Conservation (phyloP, 2,329 filamentous ascomycete genomes). For the Diaporthe sp. region DNA sequence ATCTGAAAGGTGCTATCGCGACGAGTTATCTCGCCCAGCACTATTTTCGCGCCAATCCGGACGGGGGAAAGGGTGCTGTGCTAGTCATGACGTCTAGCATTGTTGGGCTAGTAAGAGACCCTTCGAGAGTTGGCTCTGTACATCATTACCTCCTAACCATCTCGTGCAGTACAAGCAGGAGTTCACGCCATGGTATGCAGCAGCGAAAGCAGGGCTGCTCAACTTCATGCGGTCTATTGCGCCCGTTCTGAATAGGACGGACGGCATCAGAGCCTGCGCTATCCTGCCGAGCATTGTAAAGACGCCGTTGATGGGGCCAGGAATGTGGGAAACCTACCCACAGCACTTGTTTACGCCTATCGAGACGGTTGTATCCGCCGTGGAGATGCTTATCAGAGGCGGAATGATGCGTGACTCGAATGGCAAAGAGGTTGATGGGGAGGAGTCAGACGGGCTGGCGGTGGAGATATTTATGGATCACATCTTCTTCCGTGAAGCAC, state of each 20-base stretch:
- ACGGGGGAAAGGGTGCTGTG: background rate
- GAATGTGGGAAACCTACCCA: slow-evolving; percentile 14
- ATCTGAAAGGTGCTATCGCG: slow-evolving; percentile 3
- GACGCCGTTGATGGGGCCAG: slow-evolving; percentile 4
- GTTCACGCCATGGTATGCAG: slow-evolving; percentile 5
- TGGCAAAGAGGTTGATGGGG: background rate
- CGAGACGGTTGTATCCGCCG: background rate
- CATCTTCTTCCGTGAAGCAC: slow-evolving; percentile 10
- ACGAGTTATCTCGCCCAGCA: background rate
- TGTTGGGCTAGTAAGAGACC: background rate
- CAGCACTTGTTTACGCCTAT: slow-evolving; percentile 7
- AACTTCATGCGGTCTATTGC: slow-evolving; percentile 16
- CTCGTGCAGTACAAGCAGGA: background rate
- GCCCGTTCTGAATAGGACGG: background rate
- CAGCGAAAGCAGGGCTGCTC: background rate
- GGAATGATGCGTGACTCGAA: background rate
- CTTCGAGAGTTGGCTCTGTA: fast-evolving
- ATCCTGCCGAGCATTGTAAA: slow-evolving; percentile 14
- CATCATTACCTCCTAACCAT: background rate
- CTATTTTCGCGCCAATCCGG: background rate
- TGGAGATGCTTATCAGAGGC: background rate
- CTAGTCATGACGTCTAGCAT: slow-evolving; percentile 5
- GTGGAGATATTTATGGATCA: slow-evolving; percentile 15
- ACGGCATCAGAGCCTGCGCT: background rate
- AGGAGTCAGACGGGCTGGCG: background rate